Percentiles rank a stretch among this genome's conserved stretches.
Conservation (phyloP, 768 basidiomycete species). For the Nidularia pulvinata region DNA sequence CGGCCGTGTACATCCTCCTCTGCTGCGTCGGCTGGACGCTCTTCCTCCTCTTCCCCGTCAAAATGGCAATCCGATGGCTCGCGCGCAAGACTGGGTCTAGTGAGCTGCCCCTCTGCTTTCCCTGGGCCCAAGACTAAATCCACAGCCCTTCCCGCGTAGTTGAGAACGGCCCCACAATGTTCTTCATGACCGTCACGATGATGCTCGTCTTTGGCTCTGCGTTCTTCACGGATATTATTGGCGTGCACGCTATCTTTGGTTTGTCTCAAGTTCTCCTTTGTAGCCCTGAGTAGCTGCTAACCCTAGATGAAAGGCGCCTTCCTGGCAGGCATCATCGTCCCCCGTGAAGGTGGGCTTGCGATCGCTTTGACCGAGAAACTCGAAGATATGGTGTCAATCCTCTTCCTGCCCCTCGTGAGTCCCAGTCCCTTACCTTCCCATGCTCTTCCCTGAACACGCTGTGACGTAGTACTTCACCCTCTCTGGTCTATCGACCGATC, state of each 20-base stretch:
- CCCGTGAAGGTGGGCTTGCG: slow-evolving; percentile 85
- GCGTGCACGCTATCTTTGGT: slow-evolving; percentile 92
- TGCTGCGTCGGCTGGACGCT: slow-evolving; percentile 80
- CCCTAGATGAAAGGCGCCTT: slow-evolving; percentile 60
- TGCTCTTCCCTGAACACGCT: slow-evolving; percentile 1
- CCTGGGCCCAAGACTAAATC: neutral
- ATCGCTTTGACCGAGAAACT: slow-evolving; percentile 91
- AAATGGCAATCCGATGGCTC: slow-evolving; percentile 63
- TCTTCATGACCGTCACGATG: slow-evolving; percentile 88
- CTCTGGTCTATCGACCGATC: slow-evolving; percentile 88
- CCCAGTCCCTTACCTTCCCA: neutral
- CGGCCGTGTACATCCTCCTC: slow-evolving; percentile 85
- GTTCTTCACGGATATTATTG: slow-evolving; percentile 93
- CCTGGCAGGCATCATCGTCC: slow-evolving; percentile 78
- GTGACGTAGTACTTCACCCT: slow-evolving; percentile 80
- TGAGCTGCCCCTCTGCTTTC: slow-evolving; percentile 18
- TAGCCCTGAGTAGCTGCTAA: neutral
- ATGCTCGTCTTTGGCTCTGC: slow-evolving; percentile 83
- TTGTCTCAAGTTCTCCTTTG: slow-evolving; percentile 2
- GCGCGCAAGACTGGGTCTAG: slow-evolving; percentile 78
- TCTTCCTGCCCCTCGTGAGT: slow-evolving; percentile 84
- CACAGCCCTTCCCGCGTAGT: slow-evolving; percentile 18
- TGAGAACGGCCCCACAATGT: slow-evolving; percentile 82
- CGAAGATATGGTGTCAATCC: slow-evolving; percentile 93
- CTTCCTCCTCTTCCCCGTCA: slow-evolving; percentile 71